A percentile compares a stretch with the other conserved stretches of the same genome.
These are phyloP conservation scores for Cytospora chrysosperma DNA, from an alignment of 2,329 filamentous ascomycete species.

Conservation along the genomic window DNA sequence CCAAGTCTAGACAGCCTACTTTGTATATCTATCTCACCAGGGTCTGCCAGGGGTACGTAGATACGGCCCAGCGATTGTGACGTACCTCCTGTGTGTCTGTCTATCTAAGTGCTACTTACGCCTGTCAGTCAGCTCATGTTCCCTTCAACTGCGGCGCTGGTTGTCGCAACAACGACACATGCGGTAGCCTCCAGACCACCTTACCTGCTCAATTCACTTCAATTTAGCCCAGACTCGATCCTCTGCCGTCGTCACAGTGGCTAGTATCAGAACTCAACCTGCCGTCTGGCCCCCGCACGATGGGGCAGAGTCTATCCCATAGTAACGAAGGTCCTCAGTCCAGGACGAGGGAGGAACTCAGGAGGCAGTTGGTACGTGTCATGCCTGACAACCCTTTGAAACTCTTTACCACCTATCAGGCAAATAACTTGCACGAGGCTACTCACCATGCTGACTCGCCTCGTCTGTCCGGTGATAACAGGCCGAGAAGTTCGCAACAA, in stretches of 20 bases:
- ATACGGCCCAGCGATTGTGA: too few relatives aligned
- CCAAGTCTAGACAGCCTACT: too few relatives aligned
- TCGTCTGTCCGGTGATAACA: slow-evolving; percentile 30
- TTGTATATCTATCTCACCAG: too few relatives aligned
- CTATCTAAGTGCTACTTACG: not conserved
- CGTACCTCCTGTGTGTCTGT: too few relatives aligned
- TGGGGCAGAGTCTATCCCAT: slow-evolving; percentile 22
- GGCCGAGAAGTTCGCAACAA: slow-evolving; percentile 64
- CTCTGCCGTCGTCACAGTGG: not conserved
- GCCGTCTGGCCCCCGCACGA: not conserved
- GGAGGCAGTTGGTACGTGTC: slow-evolving; percentile 48
- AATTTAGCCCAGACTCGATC: too few relatives aligned
- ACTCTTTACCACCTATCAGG: slow-evolving; percentile 16
- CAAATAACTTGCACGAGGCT: not conserved
- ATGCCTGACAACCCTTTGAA: not conserved
- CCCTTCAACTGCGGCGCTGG: not conserved
- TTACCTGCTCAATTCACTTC: too few relatives aligned
- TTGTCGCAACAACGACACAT: not conserved
- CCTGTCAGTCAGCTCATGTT: not conserved
- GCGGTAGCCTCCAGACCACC: not conserved
- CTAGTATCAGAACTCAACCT: not conserved
- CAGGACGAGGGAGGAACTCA: slow-evolving; percentile 52
- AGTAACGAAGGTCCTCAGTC: slow-evolving; percentile 14
- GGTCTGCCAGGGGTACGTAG: too few relatives aligned
- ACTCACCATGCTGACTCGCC: slow-evolving; percentile 14